These are phyloP conservation scores for Chlorella ohadii DNA, from an alignment of 139 green algal species.

Conservation along the genomic window DNA sequence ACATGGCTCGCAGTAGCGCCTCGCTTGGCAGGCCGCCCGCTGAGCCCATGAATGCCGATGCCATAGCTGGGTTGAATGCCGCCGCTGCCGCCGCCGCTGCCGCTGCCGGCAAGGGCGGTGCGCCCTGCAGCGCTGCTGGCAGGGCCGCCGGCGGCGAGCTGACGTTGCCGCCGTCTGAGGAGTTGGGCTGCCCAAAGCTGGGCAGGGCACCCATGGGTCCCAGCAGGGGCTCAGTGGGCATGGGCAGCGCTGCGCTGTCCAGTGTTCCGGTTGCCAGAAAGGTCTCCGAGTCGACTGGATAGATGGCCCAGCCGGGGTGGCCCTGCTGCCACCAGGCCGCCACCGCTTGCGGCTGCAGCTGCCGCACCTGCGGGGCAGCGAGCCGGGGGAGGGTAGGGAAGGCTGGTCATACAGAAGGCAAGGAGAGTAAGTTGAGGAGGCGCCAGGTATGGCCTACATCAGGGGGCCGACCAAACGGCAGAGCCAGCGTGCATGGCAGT, in stretches of 20 bases:
- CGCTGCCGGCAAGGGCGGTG: not conserved
- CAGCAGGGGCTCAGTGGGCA: not conserved
- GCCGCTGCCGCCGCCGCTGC: not conserved
- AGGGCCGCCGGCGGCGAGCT: not conserved
- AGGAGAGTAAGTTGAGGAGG: too few relatives aligned
- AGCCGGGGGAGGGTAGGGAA: not conserved
- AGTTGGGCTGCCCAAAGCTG: not conserved
- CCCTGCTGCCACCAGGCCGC: conserved; percentile 79
- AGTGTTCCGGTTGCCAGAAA: conserved; percentile 69
- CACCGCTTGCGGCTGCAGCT: conserved; percentile 75
- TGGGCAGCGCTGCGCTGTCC: conserved; percentile 37
- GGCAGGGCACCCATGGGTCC: not conserved
- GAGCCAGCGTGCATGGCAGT: too few relatives aligned
- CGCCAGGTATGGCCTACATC: too few relatives aligned
- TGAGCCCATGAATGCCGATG: conserved; percentile 9
- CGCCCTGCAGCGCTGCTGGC: not conserved
- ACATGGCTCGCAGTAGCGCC: conserved; percentile 19
- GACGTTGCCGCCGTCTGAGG: too few relatives aligned
- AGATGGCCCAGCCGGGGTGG: conserved; percentile 88
- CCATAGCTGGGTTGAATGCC: conserved; percentile 7
- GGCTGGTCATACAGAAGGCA: too few relatives aligned
- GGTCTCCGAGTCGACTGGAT: conserved; percentile 78
- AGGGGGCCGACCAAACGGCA: too few relatives aligned
- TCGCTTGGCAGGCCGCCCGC: not conserved
- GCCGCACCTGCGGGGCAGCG: conserved; percentile 51